phyloP scores from a whole-genome alignment of 2,329 filamentous ascomycete species.

The Coniochaeta pulveracea region DNA sequence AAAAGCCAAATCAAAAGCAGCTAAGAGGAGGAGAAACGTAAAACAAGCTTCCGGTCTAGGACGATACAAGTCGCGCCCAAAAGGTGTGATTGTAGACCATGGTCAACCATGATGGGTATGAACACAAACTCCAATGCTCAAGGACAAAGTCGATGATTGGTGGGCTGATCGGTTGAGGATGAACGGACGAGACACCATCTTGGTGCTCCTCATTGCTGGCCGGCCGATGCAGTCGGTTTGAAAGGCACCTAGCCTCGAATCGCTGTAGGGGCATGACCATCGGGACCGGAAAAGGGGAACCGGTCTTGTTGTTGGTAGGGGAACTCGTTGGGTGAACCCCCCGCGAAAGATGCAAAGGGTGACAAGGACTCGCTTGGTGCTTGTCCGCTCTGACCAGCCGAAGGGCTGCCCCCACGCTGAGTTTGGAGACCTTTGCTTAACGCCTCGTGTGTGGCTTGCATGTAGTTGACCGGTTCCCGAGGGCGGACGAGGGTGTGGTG shows the following conservation, averaged over 20 bases:
- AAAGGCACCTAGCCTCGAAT: constrained; percentile 24
- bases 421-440: too few species aligned
- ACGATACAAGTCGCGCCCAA: neutral
- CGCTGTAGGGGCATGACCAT: constrained; percentile 37
- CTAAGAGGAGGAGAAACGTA: too few species aligned
- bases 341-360: constrained; percentile 34
- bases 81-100: constrained; percentile 1
- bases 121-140: too few species aligned
- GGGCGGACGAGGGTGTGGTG: constrained; percentile 32
- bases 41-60: too few species aligned
- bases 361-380: constrained; percentile 27
- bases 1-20: neutral
- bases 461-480: constrained; percentile 22
- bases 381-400: too few species aligned
- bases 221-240: neutral
- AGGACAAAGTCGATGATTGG: too few species aligned
- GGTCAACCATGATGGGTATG: neutral
- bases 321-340: constrained; percentile 30
- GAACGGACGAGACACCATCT: too few species aligned
- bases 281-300: constrained; percentile 35
- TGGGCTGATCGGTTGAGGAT: too few species aligned
- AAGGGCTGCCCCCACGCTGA: too few species aligned
- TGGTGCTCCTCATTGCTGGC: neutral
- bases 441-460: too few species aligned
- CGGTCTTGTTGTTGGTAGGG: constrained; percentile 31